These are phyloP conservation scores for Dorcoceras hygrometricum DNA, from an alignment of 257 asterid genomes.

Conservation along the genomic window DNA sequence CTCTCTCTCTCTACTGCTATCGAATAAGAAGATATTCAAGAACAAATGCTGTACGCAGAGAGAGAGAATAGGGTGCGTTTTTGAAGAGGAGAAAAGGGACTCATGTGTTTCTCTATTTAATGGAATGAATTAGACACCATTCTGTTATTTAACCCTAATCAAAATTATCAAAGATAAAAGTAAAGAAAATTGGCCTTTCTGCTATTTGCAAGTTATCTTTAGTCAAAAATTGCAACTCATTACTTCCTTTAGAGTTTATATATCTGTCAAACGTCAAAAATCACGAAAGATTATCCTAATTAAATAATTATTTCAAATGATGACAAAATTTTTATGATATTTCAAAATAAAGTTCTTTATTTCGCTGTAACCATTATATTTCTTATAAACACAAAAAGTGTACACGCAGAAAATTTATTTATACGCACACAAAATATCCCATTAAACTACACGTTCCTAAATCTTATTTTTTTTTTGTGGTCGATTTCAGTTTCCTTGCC, in stretches of 20 bases:
- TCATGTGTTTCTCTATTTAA: conserved; percentile 23
- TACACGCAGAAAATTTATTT: too few relatives aligned
- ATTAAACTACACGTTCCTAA: too few relatives aligned
- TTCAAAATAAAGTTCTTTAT: too few relatives aligned
- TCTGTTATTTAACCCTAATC: conserved; percentile 16
- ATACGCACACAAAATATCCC: too few relatives aligned
- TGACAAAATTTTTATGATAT: too few relatives aligned
- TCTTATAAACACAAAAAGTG: conserved; percentile 10
- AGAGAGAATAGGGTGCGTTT: conserved; percentile 40
- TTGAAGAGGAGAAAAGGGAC: conserved; percentile 24
- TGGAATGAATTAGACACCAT: conserved; percentile 5
- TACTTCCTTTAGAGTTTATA: neutral
- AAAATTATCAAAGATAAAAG: neutral
- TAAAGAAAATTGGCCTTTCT: conserved; percentile 11
- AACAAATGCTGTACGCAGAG: conserved; percentile 20
- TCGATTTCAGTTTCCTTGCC: conserved; percentile 26
- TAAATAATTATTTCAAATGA: too few relatives aligned
- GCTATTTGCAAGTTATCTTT: conserved; percentile 30
- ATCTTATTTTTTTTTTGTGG: conserved; percentile 4
- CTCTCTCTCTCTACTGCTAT: conserved; percentile 11
- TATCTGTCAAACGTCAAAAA: too few relatives aligned
- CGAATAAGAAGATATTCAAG: conserved; percentile 11
- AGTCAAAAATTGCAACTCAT: conserved; percentile 7
- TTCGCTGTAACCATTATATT: too few relatives aligned
- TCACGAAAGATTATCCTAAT: too few relatives aligned